Conservation (phyloP, 768 basidiomycete species). For the Lactarius evosmus region DNA sequence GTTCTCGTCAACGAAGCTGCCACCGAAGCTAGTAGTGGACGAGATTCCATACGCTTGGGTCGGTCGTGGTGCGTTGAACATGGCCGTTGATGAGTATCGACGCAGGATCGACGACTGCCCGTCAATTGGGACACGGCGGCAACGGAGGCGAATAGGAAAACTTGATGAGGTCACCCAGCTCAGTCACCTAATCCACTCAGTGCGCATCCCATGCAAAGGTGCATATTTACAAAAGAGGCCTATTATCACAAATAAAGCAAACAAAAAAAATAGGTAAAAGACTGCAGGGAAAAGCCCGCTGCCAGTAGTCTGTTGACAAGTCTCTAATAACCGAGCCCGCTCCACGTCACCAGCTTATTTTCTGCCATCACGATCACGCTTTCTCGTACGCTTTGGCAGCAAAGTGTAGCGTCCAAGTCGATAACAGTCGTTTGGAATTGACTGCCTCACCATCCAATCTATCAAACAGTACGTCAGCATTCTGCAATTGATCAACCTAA, state of each 20-base stretch:
- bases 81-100: slow-evolving; percentile 34
- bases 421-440: slow-evolving; percentile 76
- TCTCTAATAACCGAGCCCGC: not conserved
- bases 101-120: too few relatives aligned
- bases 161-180: not conserved
- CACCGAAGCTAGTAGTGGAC: slow-evolving; percentile 58
- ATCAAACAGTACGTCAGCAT: slow-evolving; percentile 22
- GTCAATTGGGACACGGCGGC: not conserved
- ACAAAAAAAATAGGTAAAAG: not conserved
- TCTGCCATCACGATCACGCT: slow-evolving; percentile 4
- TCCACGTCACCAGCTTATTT: not conserved
- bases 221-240: not conserved
- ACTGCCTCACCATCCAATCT: slow-evolving; percentile 86
- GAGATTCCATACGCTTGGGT: slow-evolving; percentile 62
- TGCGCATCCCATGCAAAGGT: too few relatives aligned
- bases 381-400: slow-evolving; percentile 59
- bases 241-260: slow-evolving; percentile 13
- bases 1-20: slow-evolving; percentile 73
- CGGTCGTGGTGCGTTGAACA: slow-evolving; percentile 85
- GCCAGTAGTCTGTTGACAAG: slow-evolving; percentile 7
- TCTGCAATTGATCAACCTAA: slow-evolving; percentile 9
- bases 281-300: not conserved
- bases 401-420: slow-evolving; percentile 94
- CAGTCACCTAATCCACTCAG: not conserved
- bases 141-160: slow-evolving; percentile 6